Evolutionary conservation across 495 filamentous ascomycete genomes (phyloP), one percentile per base, ranked within the genome.

Genomic region (Penicillium maclennaniae): DNA sequence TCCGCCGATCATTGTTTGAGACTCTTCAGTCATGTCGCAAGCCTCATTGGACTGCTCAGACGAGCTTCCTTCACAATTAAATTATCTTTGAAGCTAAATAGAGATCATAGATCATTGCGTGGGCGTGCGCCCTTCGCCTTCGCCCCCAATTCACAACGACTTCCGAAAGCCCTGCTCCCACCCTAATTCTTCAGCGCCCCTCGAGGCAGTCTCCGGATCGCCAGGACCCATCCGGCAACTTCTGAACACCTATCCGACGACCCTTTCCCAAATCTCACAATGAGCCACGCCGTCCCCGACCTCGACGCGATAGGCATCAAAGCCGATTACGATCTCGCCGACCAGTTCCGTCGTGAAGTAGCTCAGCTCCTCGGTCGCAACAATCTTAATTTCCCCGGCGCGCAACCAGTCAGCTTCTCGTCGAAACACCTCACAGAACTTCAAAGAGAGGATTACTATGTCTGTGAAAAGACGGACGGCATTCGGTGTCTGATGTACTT

Each of bases 381-480:
- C 49, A 80, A 78, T 42, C 65, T 72, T 23, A 76, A 66, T 52
- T 98, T 98, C 53, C 93, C 93, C 4, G 93, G 93, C 57, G 92
- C 93, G 43, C 93, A 98, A 69, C 93, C 93, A 12, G 91, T 98
- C 49, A 92, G 87, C 61, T 97, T 98, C 66, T 79, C 87, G 43
- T 71, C 83, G 20, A 75, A 80, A 52, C 93, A 98, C 64, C 65
- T 96, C 5, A 68, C 81, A 2, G 91, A 92, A 71, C 76, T 98
- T 9, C 83, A 85, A 36, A 79, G 77, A 37, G 74, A 85, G 47
- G 93, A 97, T 68, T 98, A 97, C 72, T 97, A 89, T 65, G 88
- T 98, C 58, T 97, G 93, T 76, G 93, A 98, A 72, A 98, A 98
- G 71, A 95, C 92, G 0, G 93, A 98, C 65, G 93, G 93, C 34